Evolutionary conservation across 495 filamentous ascomycete species (phyloP), one percentile per base, ranked within the genome.

Genomic region (Neurospora africana): DNA sequence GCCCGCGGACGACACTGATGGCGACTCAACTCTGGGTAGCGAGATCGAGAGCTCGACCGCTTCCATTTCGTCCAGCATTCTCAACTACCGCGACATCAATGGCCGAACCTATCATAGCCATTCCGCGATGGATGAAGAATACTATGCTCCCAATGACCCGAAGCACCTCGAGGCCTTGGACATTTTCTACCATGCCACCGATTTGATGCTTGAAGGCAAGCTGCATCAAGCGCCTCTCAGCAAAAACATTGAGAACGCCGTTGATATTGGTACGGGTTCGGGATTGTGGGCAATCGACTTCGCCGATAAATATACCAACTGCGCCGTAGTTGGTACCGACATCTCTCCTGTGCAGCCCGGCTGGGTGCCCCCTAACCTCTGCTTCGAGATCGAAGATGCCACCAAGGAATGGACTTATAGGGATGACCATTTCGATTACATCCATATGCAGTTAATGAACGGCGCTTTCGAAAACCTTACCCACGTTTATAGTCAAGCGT

Each of bases 401-500:
- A 81, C 84, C 68, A 65, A 72, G 13, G 76, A 78, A 10, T 89
- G 86, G 86, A 74, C 81, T 10, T 86, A 81, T 69, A 73, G 79
- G 19, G 71, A 78, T 19, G 76, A 84, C 38, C 69, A 77, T 70
- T 90, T 90, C 73, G 89, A 91, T 78, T 87, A 86, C 68, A 83
- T 91, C 68, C 87, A 90, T 75, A 82, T 86, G 5, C 83, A 87
- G 30, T 73, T 79, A 6, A 74, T 89, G 10, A 81, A 82, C 69
- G 86, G 81, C 47, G 83, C 82, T 33, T 82, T 89, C 68, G 76
- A 73, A 35, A 81, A 88, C 75, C 90, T 89, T 88, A 76, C 78
- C 4, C 78, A 73, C 23, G 82, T 83, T 3, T 74, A 77, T 67
- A 27, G 82, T 81, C 79, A 83, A n/a, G 78, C 73, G 38, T 83